phyloP scores from a whole-genome alignment of 345 rosid species.

The Mercurialis annua region DNA sequence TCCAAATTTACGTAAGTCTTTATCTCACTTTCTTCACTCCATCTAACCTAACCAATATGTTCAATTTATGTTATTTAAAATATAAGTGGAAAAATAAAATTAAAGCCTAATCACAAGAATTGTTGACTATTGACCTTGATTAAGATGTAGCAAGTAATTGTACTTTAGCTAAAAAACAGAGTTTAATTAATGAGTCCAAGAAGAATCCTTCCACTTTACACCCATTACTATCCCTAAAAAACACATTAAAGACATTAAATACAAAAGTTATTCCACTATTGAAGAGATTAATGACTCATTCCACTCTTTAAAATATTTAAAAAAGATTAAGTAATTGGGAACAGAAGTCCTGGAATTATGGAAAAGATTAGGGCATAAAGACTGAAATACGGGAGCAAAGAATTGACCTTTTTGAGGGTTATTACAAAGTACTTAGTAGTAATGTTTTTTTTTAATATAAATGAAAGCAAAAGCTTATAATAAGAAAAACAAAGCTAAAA shows the following conservation, averaged over 20 bases:
- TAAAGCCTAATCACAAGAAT: constrained; percentile 3
- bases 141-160: not conserved
- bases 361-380: constrained; percentile 12
- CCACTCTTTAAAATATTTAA: not conserved
- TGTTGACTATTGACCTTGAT: constrained; percentile 4
- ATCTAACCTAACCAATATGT: too few species aligned
- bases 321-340: not conserved
- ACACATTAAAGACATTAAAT: not conserved
- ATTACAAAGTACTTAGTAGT: not conserved
- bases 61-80: too few species aligned
- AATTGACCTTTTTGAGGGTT: constrained; percentile 18
- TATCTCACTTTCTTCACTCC: too few species aligned
- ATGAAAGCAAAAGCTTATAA: constrained; percentile 10
- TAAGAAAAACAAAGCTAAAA: constrained; percentile 9
- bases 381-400: not conserved
- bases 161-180: not conserved
- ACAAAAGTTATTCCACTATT: too few species aligned
- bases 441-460: constrained; percentile 1
- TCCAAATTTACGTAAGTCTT: too few species aligned
- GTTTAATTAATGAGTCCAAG: not conserved
- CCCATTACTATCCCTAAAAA: not conserved
- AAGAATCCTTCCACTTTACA: not conserved
- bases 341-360: constrained; percentile 23
- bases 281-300: too few species aligned
- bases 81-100: not conserved